phyloP scores from a whole-genome alignment of 805 yeast species.

The Saccharomycopsis capsularis region DNA sequence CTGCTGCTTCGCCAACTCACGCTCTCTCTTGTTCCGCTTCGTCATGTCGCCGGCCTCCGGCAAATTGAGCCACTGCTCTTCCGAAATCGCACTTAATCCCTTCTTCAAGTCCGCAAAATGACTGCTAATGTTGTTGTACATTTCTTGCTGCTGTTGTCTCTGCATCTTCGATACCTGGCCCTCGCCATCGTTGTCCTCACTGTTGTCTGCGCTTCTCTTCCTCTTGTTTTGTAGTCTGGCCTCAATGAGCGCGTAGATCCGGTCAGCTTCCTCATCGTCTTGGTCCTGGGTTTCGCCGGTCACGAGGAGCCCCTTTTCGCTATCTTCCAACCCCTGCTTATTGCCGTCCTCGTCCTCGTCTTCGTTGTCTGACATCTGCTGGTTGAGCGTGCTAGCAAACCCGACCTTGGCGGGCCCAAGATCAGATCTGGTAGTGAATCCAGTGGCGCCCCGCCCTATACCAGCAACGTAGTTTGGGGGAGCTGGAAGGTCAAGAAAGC shows the following conservation, averaged over 20 bases:
- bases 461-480: conserved; percentile 93
- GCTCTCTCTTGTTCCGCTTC: conserved; percentile 61
- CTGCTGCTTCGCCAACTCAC: conserved; percentile 53
- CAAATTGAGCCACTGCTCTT: conserved; percentile 69
- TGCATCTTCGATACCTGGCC: conserved; percentile 18
- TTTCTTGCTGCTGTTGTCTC: conserved; percentile 23
- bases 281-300: conserved; percentile 29
- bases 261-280: conserved; percentile 76
- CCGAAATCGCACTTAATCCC: conserved; percentile 48
- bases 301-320: conserved; percentile 31
- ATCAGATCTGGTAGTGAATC: conserved; percentile 82
- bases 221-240: conserved; percentile 33
- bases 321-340: conserved; percentile 24
- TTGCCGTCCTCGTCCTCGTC: conserved; percentile 24
- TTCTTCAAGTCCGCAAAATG: conserved; percentile 67
- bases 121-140: conserved; percentile 32
- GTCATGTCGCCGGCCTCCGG: conserved; percentile 92
- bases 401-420: conserved; percentile 43
- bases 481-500: conserved; percentile 75
- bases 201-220: conserved; percentile 25
- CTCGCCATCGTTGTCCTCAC: conserved; percentile 24
- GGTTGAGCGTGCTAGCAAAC: conserved; percentile 25
- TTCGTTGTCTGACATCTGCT: conserved; percentile 24
- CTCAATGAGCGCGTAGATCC: conserved; percentile 62
- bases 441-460: conserved; percentile 90